phyloP scores from a whole-genome alignment of 345 rosid genomes.

The Pugionium cornutum region DNA sequence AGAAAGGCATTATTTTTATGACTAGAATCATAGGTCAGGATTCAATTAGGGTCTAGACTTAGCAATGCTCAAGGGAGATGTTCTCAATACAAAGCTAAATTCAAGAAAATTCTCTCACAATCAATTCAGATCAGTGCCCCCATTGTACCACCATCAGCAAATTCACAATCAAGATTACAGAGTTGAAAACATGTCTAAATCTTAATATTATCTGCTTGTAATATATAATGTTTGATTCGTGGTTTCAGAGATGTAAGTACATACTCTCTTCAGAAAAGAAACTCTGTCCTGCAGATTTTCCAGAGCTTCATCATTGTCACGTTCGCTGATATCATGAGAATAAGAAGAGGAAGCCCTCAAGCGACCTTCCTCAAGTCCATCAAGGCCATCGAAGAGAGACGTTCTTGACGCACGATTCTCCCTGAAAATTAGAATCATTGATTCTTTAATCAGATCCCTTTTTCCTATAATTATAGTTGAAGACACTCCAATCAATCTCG shows the following conservation, averaged over 20 bases:
- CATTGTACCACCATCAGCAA: background rate
- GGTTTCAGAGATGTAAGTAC: background rate
- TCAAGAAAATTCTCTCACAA: background rate
- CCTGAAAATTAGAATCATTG: conserved; percentile 40
- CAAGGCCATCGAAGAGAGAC: conserved; percentile 61
- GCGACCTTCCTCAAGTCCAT: conserved; percentile 85
- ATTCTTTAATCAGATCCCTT: background rate
- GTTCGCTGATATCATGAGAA: conserved; percentile 53
- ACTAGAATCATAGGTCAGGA: too few relatives aligned
- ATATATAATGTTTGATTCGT: background rate
- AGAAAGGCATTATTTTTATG: too few relatives aligned
- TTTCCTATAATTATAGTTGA: background rate
- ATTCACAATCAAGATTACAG: conserved; percentile 5
- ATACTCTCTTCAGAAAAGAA: conserved; percentile 68
- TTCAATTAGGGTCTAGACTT: background rate
- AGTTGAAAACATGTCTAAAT: background rate
- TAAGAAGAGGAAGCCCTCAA: conserved; percentile 60
- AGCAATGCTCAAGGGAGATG: background rate
- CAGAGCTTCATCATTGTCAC: conserved; percentile 68
- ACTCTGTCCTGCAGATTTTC: conserved; percentile 72
- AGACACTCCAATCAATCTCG: background rate
- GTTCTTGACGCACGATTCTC: conserved; percentile 65
- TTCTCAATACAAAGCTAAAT: background rate
- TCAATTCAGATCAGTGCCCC: conserved; percentile 6
- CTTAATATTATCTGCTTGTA: background rate